Base-by-base conservation (phyloP, 176 grass and related monocot genomes). In the Elymus sibiricus region DNA sequence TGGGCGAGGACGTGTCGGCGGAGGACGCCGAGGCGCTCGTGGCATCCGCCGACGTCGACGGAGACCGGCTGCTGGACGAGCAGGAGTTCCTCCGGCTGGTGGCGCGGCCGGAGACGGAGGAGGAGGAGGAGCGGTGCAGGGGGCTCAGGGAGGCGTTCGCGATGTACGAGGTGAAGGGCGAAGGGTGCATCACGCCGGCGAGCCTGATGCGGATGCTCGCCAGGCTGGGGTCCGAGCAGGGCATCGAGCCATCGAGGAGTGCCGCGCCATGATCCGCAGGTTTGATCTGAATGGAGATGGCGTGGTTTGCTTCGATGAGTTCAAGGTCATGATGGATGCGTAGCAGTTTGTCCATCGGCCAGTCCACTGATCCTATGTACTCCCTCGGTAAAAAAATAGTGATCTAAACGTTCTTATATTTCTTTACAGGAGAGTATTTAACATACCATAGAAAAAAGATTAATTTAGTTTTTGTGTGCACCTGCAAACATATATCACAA, bases 241-340 rank as follows among this genome's bases (percentile, higher is more conserved):
- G 39, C 76, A 80, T 84, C 3, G 82, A 79, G 82, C 29, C 76
- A 80, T 84, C 3, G 82, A 79, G 1, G 82, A 89, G 58, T 89
- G 87, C 21, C 15, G 4, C 7, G 76, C 76, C 7, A 89, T 89
- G 83, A 89, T 89, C 47, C 66, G 47, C 61, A 85, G 83, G 47
- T 89, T 89, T 11, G 88, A 89, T 7, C 77, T 89, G 2, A 4
- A 89, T 1, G 88, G 88, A 10, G 88, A 89, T 0, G 83, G 88
- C 0, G 83, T 89, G 0, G 61, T 89, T 53, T 85, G 83, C 70
- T 85, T 89, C 1, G 61, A 89, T 1, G 82, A 81, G 63, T 89
- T 89, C 77, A 89, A 43, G 42, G 2, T 72, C 42, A 89, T 89
- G 87, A 89, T 89, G 87, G 66, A 79, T 25, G 66, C 25, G 1